These are phyloP conservation scores for Polygonum maritimum DNA, from an alignment of 148 eudicot species.

Conservation along the genomic window DNA sequence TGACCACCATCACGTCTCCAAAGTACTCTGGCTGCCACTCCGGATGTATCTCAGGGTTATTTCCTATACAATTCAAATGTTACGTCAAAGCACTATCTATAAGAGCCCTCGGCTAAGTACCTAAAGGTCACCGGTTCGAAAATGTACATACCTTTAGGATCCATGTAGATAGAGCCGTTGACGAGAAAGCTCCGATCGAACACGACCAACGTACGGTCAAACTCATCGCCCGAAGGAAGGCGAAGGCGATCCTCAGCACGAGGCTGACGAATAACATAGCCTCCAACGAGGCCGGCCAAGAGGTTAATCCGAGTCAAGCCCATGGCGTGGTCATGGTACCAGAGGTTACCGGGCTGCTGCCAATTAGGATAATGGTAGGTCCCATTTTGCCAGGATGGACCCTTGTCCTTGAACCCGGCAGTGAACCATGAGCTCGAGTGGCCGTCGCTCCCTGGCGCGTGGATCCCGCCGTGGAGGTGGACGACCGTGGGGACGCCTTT, in stretches of 20 bases:
- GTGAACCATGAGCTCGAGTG: slow-evolving; percentile 71
- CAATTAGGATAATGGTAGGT: slow-evolving; percentile 46
- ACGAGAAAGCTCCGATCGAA: slow-evolving; percentile 51
- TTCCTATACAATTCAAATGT: slow-evolving; percentile 19
- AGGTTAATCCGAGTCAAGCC: slow-evolving; percentile 80
- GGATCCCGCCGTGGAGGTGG: slow-evolving; percentile 78
- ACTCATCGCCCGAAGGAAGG: slow-evolving; percentile 45
- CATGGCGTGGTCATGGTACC: slow-evolving; percentile 95
- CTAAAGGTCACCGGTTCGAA: too few species aligned
- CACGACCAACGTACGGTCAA: slow-evolving; percentile 51
- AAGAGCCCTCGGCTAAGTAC: too few species aligned
- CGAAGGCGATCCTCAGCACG: slow-evolving; percentile 43
- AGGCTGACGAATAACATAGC: slow-evolving; percentile 53
- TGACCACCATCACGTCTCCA: slow-evolving; percentile 65
- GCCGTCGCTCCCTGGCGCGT: slow-evolving; percentile 67
- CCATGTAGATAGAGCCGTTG: slow-evolving; percentile 68
- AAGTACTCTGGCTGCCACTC: slow-evolving; percentile 92
- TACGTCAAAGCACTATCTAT: background rate
- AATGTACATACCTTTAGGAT: slow-evolving; percentile 30
- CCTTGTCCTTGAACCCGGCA: slow-evolving; percentile 32
- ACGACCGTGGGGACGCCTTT: slow-evolving; percentile 73
- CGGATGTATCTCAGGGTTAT: slow-evolving; percentile 72
- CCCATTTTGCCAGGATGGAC: slow-evolving; percentile 47
- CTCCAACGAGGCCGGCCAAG: slow-evolving; percentile 64
- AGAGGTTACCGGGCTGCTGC: slow-evolving; percentile 75